These are phyloP conservation scores for Ilyonectria mors-panacis DNA, from an alignment of 2,329 filamentous ascomycete genomes.

Conservation along the genomic window DNA sequence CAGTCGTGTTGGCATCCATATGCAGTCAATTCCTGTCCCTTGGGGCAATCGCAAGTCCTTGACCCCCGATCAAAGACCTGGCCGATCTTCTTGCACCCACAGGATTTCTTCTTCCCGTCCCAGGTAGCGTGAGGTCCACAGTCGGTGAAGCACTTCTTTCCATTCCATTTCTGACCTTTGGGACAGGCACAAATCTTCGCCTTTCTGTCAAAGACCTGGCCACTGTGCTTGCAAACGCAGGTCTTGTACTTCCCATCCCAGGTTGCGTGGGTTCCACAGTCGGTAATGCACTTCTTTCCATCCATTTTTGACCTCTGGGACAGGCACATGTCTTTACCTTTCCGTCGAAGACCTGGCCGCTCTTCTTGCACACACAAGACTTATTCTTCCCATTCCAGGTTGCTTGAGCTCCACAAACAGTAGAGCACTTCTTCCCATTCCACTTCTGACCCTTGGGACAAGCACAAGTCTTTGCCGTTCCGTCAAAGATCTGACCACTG, in stretches of 20 bases:
- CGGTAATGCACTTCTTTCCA: not conserved
- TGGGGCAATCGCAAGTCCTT: not conserved
- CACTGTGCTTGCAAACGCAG: not conserved
- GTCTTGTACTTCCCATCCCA: not conserved
- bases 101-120: slow-evolving; percentile 8
- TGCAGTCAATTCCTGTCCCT: not conserved
- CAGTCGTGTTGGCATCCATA: not conserved
- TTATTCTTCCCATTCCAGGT: not conserved
- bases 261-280: not conserved
- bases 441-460: not conserved
- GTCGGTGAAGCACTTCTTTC: slow-evolving; percentile 15
- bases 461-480: not conserved
- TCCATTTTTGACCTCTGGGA: not conserved
- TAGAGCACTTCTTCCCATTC: not conserved
- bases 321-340: not conserved
- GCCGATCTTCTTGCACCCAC: slow-evolving; percentile 15
- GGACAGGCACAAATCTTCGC: not conserved
- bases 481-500: not conserved
- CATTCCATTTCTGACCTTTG: slow-evolving; percentile 3
- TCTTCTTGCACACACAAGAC: not conserved
- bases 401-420: not conserved
- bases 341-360: not conserved
- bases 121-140: slow-evolving; percentile 5
- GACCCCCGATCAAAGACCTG: not conserved
- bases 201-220: not conserved